Base-by-base conservation (phyloP, 2,329 filamentous ascomycete genomes). In the Aspergillus pseudoterreus region DNA sequence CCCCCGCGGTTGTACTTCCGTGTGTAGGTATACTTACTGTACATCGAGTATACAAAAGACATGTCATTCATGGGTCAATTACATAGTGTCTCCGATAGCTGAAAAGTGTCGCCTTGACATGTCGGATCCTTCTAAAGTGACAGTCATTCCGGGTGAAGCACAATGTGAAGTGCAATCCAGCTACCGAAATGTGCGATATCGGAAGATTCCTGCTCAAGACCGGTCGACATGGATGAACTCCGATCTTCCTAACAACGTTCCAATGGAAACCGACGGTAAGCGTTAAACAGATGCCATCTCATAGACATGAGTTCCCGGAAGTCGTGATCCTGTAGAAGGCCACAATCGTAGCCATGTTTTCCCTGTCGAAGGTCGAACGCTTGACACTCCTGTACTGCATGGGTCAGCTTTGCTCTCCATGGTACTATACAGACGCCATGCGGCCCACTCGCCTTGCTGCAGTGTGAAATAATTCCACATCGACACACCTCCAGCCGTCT, bases 1-100 rank as follows among this genome's bases (percentile, higher is more conserved):
- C 47, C 52, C 52, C 52, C 52, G 49, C 52, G 49, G 52, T 38
- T 55, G 19, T 38, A n/a, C 15, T 38, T 38, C 14, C 35, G 15
- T n/a, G 2, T 4, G 14, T 4, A 38, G n/a, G n/a, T 8, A n/a
- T 38, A 30, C 27, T 30, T 2, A 30, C 35, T 15, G 2, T n/a
- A 38, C 35, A 4, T 15, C 14, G 10, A 38, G 35, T n/a, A 38
- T 38, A 38, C 35, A 6, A 38, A n/a, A 11, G 11, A n/a, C 4
- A 9, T 38, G 11, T 1, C 35, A 38, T 38, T n/a, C 14, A 38
- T n/a, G 35, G n/a, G 4, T 30, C 27, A 8, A 30, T 30, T 30
- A 30, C 11, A 3, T 27, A 27, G 24, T 30, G 27, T 30, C 10
- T 9, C 27, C 27, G 27, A 11, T 30, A 30, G 9, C 8, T 9